phyloP scores from a whole-genome alignment of 371 early-diverging fungal genomes.

The Mucor irregularis region DNA sequence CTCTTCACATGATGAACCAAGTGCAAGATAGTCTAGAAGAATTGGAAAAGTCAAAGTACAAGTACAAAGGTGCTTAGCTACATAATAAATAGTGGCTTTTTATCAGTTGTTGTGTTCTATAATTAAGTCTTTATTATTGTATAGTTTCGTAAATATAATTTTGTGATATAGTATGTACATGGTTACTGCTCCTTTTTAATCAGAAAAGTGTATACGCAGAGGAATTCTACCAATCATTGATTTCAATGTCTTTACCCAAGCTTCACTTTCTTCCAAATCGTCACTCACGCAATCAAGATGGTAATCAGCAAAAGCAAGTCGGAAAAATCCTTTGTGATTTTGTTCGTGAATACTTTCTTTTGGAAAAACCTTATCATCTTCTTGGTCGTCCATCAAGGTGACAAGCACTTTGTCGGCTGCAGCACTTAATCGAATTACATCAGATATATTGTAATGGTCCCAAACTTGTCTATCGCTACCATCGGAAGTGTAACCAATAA shows the following conservation, averaged over 20 bases:
- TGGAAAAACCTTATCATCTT: slow-evolving; percentile 20
- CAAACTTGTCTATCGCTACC: slow-evolving; percentile 18
- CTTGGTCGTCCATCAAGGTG: slow-evolving; percentile 31
- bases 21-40: slow-evolving; percentile 34
- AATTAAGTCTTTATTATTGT: too few species aligned
- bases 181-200: slow-evolving; percentile 11
- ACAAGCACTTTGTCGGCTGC: slow-evolving; percentile 46
- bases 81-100: background rate
- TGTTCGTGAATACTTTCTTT: slow-evolving; percentile 28
- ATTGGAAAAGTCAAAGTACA: slow-evolving; percentile 39
- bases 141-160: too few species aligned
- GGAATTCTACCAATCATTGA: slow-evolving; percentile 51
- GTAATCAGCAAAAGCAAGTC: slow-evolving; percentile 37
- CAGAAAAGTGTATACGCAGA: slow-evolving; percentile 32
- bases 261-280: slow-evolving; percentile 39
- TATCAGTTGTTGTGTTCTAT: too few species aligned
- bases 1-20: slow-evolving; percentile 33
- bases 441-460: slow-evolving; percentile 42
- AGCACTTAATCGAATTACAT: slow-evolving; percentile 38
- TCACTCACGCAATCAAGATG: slow-evolving; percentile 47
- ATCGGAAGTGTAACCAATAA: slow-evolving; percentile 30
- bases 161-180: background rate
- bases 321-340: slow-evolving; percentile 41
- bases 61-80: slow-evolving; percentile 42
- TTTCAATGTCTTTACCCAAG: slow-evolving; percentile 44